Percentiles rank a stretch among this genome's conserved stretches.
phyloP scores from a whole-genome alignment of 805 yeast genomes.

The Yarrowia alimentaria region DNA sequence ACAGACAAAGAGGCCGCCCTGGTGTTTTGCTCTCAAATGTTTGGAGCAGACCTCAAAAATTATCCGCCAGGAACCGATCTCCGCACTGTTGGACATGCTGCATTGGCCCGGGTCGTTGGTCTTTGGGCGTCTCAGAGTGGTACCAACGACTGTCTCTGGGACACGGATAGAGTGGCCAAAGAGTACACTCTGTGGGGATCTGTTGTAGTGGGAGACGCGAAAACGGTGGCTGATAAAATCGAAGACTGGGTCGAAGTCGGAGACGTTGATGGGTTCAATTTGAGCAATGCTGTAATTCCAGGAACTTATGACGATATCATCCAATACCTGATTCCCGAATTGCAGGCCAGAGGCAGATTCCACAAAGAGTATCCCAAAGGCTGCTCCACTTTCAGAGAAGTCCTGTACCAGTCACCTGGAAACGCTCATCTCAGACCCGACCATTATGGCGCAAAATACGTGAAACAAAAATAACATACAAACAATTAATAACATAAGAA shows the following conservation, averaged over 20 bases:
- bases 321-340: conserved; percentile 42
- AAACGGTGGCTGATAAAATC: conserved; percentile 45
- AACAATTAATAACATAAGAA: too few relatives aligned
- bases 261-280: conserved; percentile 47
- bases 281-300: conserved; percentile 43
- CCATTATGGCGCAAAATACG: too few relatives aligned
- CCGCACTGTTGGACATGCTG: neutral
- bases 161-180: neutral
- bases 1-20: conserved; percentile 4
- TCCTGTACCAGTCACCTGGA: conserved; percentile 6
- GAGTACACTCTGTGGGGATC: conserved; percentile 9
- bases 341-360: conserved; percentile 41
- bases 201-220: conserved; percentile 9
- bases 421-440: neutral
- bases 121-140: conserved; percentile 27
- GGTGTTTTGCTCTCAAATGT: conserved; percentile 9
- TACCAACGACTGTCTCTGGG: conserved; percentile 32
- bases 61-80: conserved; percentile 3
- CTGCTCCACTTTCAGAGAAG: neutral
- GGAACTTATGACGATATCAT: conserved; percentile 44
- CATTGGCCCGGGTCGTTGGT: neutral
- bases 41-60: neutral
- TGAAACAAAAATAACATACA: too few relatives aligned
- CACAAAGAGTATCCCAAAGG: conserved; percentile 30
- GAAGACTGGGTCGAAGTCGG: conserved; percentile 44